Evolutionary conservation across 73 alveolate genomes (phyloP).

Genomic region (Symbiodinium pilosum): DNA sequence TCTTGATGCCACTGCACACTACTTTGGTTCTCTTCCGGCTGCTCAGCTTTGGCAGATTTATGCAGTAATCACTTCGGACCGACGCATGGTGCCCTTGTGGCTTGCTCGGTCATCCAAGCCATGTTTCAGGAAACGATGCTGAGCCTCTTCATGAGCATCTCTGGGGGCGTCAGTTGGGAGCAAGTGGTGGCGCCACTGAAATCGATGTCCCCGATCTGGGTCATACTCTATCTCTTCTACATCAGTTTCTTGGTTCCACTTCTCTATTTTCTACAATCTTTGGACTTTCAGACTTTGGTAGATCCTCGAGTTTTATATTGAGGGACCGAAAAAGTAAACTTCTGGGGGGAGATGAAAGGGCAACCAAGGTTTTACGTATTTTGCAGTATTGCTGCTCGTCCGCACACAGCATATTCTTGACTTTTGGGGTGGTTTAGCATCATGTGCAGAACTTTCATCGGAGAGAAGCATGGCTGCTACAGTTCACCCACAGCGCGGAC

Average conservation of each 20-base stretch:
- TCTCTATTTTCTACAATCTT: conserved; percentile 39
- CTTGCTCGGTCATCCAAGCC: too few species aligned
- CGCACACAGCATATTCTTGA: background rate
- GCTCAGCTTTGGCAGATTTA: background rate
- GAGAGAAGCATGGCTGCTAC: too few species aligned
- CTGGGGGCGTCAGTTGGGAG: conserved; percentile 91
- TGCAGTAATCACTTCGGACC: too few species aligned
- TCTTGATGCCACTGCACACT: background rate
- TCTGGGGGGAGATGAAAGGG: too few species aligned
- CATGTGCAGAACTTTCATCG: too few species aligned
- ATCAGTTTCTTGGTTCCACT: background rate
- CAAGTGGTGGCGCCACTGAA: conserved; percentile 28
- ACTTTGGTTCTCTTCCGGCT: conserved; percentile 9
- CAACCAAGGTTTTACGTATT: too few species aligned
- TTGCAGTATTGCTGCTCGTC: background rate
- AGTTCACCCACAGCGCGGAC: too few species aligned
- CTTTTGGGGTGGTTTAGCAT: too few species aligned
- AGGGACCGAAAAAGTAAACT: too few species aligned
- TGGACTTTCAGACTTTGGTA: too few species aligned
- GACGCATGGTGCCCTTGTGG: too few species aligned
- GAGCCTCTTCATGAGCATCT: conserved; percentile 90
- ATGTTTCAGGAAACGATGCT: conserved; percentile 49
- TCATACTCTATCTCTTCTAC: conserved; percentile 57
- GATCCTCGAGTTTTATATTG: too few species aligned
- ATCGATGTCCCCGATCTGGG: conserved; percentile 32